Conservation (phyloP, 176 grass and related monocot species). For the Carex cristatella region DNA sequence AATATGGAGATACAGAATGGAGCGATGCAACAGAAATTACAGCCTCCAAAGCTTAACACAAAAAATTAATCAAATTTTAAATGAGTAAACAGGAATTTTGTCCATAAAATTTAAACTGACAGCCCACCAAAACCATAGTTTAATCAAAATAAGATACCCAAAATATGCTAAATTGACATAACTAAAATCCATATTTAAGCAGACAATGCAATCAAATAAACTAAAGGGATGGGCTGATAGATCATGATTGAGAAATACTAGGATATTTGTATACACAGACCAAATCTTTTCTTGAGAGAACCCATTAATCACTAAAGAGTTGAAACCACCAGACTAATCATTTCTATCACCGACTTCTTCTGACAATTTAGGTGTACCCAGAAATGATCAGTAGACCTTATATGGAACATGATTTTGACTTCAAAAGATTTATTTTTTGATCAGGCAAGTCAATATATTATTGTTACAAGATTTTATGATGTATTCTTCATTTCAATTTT, state of each 20-base stretch:
- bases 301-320: neutral
- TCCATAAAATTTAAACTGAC: neutral
- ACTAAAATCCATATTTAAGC: neutral
- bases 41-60: neutral
- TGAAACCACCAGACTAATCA: neutral
- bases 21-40: neutral
- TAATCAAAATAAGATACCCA: neutral
- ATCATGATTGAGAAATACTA: neutral
- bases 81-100: neutral
- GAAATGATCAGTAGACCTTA: neutral
- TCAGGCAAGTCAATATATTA: neutral
- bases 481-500: too few relatives aligned
- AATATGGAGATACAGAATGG: neutral
- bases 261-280: neutral
- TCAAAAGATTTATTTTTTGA: neutral
- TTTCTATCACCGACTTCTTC: neutral
- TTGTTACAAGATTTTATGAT: neutral
- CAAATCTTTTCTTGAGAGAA: neutral
- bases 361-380: neutral
- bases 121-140: neutral
- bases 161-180: neutral
- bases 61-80: neutral
- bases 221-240: neutral
- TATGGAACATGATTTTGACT: neutral
- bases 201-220: neutral